These are phyloP conservation scores for Colletotrichum zoysiae DNA, from an alignment of 2,329 filamentous ascomycete species.

Conservation along the genomic window DNA sequence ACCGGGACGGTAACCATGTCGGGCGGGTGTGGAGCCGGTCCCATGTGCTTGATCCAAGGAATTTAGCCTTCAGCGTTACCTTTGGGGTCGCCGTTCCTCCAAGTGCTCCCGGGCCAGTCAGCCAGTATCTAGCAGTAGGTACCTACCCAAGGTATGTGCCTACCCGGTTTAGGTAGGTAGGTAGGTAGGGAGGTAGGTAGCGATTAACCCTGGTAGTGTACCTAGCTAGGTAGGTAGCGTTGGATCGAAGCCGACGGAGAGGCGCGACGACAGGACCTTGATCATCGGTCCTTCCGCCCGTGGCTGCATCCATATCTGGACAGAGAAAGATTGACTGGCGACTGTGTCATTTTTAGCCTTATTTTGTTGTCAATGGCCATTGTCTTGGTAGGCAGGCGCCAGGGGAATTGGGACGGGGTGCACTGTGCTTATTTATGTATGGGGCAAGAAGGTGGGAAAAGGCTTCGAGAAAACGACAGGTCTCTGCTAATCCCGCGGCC, in stretches of 20 bases:
- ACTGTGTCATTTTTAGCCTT: neutral
- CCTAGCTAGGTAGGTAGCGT: neutral
- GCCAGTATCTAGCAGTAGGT: neutral
- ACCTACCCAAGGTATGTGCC: no score
- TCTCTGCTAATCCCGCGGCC: constrained; percentile 38
- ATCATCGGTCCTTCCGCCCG: neutral
- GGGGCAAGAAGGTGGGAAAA: constrained; percentile 12
- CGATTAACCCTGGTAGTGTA: neutral
- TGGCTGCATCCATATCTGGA: neutral
- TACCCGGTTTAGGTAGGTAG: no score
- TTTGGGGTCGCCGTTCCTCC: constrained; percentile 35
- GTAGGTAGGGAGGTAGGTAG: neutral
- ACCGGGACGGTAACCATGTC: constrained; percentile 32
- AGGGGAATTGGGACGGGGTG: constrained; percentile 5
- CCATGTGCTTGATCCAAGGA: constrained; percentile 39
- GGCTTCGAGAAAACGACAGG: constrained; percentile 40
- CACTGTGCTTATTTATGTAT: neutral
- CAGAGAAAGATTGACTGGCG: neutral
- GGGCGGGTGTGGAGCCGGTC: constrained; percentile 36
- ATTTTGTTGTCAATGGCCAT: neutral
- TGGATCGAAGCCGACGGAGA: neutral
- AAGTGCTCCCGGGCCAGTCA: constrained; percentile 23
- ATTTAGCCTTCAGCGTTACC: constrained; percentile 41
- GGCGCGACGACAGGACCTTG: neutral
- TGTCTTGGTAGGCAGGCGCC: neutral